Conservation (phyloP, 441 rosid genomes). For the Eruca vesicaria region DNA sequence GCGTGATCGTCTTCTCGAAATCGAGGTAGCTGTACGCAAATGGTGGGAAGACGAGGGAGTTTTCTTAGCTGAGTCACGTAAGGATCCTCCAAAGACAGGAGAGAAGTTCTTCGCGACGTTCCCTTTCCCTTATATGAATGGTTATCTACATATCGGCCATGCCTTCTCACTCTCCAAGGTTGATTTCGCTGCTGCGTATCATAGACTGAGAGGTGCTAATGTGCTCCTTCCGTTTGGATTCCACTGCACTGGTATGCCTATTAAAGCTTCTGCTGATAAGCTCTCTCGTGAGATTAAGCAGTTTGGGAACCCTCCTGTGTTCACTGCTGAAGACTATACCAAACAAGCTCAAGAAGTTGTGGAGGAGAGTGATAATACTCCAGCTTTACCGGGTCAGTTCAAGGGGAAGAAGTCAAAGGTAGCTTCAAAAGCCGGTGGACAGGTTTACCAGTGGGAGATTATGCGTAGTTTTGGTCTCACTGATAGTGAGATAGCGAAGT, state of each 20-base stretch:
- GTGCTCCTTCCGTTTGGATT: constrained; percentile 40
- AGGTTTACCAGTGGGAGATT: constrained; percentile 86
- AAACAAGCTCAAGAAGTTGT: constrained; percentile 30
- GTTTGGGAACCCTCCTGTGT: constrained; percentile 60
- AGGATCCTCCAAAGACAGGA: constrained; percentile 50
- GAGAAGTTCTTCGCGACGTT: constrained; percentile 89
- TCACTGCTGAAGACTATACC: constrained; percentile 34
- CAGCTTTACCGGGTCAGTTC: constrained; percentile 51
- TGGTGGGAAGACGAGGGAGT: constrained; percentile 73
- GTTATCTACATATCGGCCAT: constrained; percentile 82
- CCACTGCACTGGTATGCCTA: not conserved
- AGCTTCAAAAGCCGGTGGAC: constrained; percentile 75
- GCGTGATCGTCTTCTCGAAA: constrained; percentile 75
- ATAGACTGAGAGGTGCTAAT: constrained; percentile 78
- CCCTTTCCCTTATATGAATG: constrained; percentile 94
- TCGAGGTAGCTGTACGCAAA: constrained; percentile 44
- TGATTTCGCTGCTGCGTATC: constrained; percentile 83
- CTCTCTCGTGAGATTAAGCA: constrained; percentile 24
- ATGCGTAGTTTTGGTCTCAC: constrained; percentile 86
- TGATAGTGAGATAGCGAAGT: constrained; percentile 63
- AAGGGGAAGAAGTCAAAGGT: constrained; percentile 87
- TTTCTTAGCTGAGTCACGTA: constrained; percentile 65
- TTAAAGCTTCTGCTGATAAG: not conserved
- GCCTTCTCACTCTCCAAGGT: constrained; percentile 90
- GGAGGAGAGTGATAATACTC: constrained; percentile 32